phyloP scores from a whole-genome alignment of 2,329 filamentous ascomycete species.

The Tolypocladium album region DNA sequence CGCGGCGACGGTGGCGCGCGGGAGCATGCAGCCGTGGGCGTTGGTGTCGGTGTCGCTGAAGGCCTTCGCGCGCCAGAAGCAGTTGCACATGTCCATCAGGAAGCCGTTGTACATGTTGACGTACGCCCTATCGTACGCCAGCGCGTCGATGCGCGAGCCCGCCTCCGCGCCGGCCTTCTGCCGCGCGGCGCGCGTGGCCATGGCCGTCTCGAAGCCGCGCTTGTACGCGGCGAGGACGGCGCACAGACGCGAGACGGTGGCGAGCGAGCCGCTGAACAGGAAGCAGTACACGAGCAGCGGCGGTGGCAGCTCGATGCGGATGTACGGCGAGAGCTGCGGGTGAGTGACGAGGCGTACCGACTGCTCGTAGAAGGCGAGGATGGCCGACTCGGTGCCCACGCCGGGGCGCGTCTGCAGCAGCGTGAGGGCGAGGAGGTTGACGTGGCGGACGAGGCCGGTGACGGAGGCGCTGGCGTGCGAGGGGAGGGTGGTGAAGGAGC shows the following conservation, averaged over 20 bases:
- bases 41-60: slow-evolving; percentile 57
- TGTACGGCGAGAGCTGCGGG: slow-evolving; percentile 34
- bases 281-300: slow-evolving; percentile 59
- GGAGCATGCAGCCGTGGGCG: slow-evolving; percentile 42
- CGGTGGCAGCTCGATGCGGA: slow-evolving; percentile 59
- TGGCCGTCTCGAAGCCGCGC: slow-evolving; percentile 57
- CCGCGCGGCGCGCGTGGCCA: slow-evolving; percentile 26
- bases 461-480: slow-evolving; percentile 25
- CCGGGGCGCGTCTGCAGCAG: slow-evolving; percentile 42
- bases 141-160: slow-evolving; percentile 18
- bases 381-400: slow-evolving; percentile 36
- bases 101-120: slow-evolving; percentile 70
- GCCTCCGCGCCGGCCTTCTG: slow-evolving; percentile 2
- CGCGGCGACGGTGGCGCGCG: slow-evolving; percentile 29
- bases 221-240: slow-evolving; percentile 64
- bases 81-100: slow-evolving; percentile 80
- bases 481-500: slow-evolving; percentile 25
- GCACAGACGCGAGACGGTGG: slow-evolving; percentile 57
- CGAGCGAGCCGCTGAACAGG: slow-evolving; percentile 53
- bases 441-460: slow-evolving; percentile 32
- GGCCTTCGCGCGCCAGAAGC: slow-evolving; percentile 66
- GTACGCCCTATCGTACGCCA: slow-evolving; percentile 44
- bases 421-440: slow-evolving; percentile 46
- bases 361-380: slow-evolving; percentile 62
- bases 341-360: slow-evolving; percentile 46